These are phyloP conservation scores for Pterulicium gracile DNA, from an alignment of 1,284 basidiomycete genomes.

Conservation along the genomic window DNA sequence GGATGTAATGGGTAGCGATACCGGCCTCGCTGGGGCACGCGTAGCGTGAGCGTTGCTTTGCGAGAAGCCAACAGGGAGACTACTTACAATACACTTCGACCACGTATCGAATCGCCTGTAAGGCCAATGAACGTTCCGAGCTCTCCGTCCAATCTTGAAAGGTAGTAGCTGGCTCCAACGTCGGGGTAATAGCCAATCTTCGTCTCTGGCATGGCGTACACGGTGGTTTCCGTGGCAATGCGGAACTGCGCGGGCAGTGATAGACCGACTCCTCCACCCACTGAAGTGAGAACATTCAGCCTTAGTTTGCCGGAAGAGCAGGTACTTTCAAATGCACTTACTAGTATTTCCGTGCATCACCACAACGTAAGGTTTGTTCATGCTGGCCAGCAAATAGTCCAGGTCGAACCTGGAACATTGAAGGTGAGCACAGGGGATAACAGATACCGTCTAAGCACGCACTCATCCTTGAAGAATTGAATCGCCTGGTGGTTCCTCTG, in stretches of 20 bases:
- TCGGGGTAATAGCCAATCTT: slow-evolving; percentile 87
- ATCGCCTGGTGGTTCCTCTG: slow-evolving; percentile 52
- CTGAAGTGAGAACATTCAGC: slow-evolving; percentile 28
- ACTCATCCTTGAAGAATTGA: slow-evolving; percentile 89
- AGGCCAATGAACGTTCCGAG: slow-evolving; percentile 92
- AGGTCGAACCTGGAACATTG: slow-evolving; percentile 82
- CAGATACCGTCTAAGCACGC: slow-evolving; percentile 18
- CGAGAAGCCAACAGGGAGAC: slow-evolving; percentile 13
- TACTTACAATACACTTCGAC: slow-evolving; percentile 81
- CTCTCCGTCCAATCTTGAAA: slow-evolving; percentile 85
- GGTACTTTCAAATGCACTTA: slow-evolving; percentile 36
- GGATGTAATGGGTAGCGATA: slow-evolving; percentile 85
- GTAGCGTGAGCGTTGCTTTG: slow-evolving; percentile 7
- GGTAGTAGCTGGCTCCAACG: slow-evolving; percentile 87
- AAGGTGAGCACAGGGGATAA: slow-evolving; percentile 64
- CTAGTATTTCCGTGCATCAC: slow-evolving; percentile 89
- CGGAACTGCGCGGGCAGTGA: slow-evolving; percentile 84
- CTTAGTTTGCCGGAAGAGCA: slow-evolving; percentile 10
- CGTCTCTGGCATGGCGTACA: slow-evolving; percentile 96
- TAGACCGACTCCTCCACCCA: slow-evolving; percentile 95
- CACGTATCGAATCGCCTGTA: slow-evolving; percentile 66
- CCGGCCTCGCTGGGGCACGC: slow-evolving; percentile 60
- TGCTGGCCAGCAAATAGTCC: slow-evolving; percentile 74
- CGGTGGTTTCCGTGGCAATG: slow-evolving; percentile 88
- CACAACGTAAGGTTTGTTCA: slow-evolving; percentile 82